Percentiles rank a stretch among this genome's conserved stretches.
Evolutionary conservation across 2,329 filamentous ascomycete species (phyloP).

Genomic region (Periconia macrospinosa): DNA sequence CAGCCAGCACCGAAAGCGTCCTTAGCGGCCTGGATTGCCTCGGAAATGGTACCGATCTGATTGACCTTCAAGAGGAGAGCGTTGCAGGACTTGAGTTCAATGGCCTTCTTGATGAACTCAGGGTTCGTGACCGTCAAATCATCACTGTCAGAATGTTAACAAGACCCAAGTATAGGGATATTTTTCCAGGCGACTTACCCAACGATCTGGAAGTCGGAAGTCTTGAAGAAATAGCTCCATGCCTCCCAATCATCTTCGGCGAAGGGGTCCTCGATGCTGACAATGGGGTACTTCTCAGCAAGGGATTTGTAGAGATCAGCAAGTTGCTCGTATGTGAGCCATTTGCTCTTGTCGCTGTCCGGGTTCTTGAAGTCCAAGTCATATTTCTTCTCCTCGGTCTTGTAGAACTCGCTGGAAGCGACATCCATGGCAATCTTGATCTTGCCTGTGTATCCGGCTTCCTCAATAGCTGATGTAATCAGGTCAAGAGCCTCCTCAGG

Average conservation of each 20-base stretch:
- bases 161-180: not conserved
- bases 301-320: conserved; percentile 88
- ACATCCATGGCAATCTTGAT: conserved; percentile 99
- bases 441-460: conserved; percentile 93
- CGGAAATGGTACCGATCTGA: conserved; percentile 98
- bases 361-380: conserved; percentile 99
- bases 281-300: conserved; percentile 94
- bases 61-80: conserved; percentile 99
- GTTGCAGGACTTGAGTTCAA: conserved; percentile 98
- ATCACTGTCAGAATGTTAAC: conserved; percentile 58
- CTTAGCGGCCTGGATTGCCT: conserved; percentile 99
- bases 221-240: conserved; percentile 99
- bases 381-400: conserved; percentile 94
- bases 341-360: conserved; percentile 91
- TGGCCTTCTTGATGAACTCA: conserved; percentile 98
- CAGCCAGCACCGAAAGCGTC: conserved; percentile 91
- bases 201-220: conserved; percentile 96
- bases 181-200: conserved; percentile 49
- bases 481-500: conserved; percentile 95
- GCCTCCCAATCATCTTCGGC: conserved; percentile 99
- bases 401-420: conserved; percentile 99
- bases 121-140: conserved; percentile 99
- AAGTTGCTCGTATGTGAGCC: conserved; percentile 98
- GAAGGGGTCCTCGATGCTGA: conserved; percentile 98
- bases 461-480: conserved; percentile 90